Percentiles rank a stretch among this genome's conserved stretches.
Evolutionary conservation across 129 eudicot genomes (phyloP).

Genomic region (Flaveria linearis): DNA sequence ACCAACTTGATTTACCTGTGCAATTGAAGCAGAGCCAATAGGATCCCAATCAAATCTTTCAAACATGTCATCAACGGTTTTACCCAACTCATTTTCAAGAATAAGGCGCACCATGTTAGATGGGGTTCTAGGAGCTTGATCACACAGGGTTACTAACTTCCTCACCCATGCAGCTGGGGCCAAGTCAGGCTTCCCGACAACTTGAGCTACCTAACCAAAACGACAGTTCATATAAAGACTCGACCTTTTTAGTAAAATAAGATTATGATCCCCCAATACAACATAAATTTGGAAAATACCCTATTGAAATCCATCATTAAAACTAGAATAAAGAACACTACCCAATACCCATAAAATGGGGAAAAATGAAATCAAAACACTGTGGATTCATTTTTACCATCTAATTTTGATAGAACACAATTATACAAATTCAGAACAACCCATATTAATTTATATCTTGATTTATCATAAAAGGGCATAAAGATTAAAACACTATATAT

Average conservation of each 20-base stretch:
- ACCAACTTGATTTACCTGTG: conserved; percentile 62
- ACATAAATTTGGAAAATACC: neutral
- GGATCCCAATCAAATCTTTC: conserved; percentile 75
- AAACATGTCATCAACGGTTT: conserved; percentile 61
- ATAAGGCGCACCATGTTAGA: conserved; percentile 53
- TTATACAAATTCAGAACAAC: neutral
- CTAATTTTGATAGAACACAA: neutral
- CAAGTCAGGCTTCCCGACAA: conserved; percentile 94
- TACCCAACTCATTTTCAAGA: conserved; percentile 83
- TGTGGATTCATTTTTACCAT: neutral
- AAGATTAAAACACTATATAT: neutral
- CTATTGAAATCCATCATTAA: neutral
- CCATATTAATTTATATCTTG: neutral
- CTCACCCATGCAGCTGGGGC: conserved; percentile 97
- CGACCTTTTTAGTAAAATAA: neutral
- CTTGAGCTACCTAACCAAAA: conserved; percentile 72
- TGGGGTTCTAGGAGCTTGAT: conserved; percentile 87
- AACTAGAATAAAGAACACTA: conserved; percentile 10
- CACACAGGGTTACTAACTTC: conserved; percentile 86
- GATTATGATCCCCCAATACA: neutral
- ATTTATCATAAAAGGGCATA: conserved; percentile 20
- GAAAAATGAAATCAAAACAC: neutral
- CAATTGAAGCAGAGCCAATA: conserved; percentile 96
- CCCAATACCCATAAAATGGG: neutral
- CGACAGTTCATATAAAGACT: conserved; percentile 19